phyloP scores from a whole-genome alignment of 371 early-diverging fungal species.

The Mortierella sp. region DNA sequence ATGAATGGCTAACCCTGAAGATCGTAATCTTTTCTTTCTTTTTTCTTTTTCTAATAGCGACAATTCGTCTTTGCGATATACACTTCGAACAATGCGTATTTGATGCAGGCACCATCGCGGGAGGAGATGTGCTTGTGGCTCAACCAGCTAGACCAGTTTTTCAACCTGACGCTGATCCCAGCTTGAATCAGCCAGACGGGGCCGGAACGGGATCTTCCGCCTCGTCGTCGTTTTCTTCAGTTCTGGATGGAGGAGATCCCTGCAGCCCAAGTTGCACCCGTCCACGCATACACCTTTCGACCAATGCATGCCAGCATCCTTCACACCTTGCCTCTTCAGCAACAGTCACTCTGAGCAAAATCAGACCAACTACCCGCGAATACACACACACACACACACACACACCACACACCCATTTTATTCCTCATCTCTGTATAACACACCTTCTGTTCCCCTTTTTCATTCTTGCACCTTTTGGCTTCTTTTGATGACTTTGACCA shows the following conservation, averaged over 20 bases:
- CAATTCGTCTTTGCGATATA: conserved; percentile 84
- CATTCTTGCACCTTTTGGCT: no score
- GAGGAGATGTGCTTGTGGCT: conserved; percentile 87
- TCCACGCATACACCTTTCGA: conserved; percentile 8
- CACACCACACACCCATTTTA: no score
- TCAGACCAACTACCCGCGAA: no score
- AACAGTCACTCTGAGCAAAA: background rate
- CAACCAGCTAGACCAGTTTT: conserved; percentile 51
- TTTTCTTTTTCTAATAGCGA: conserved; percentile 57
- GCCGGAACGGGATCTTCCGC: conserved; percentile 1
- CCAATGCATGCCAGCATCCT: conserved; percentile 11
- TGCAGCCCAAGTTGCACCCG: conserved; percentile 5
- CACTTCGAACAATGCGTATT: conserved; percentile 81
- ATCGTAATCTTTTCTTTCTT: background rate
- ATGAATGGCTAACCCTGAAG: conserved; percentile 26
- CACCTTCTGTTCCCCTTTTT: no score
- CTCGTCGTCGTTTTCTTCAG: conserved; percentile 9
- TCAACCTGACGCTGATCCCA: conserved; percentile 35
- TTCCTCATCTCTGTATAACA: no score
- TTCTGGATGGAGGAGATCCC: conserved; percentile 10
- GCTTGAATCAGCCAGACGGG: conserved; percentile 1
- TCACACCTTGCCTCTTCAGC: background rate
- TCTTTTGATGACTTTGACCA: no score
- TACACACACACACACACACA: no score
- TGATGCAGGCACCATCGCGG: conserved; percentile 78